Base-by-base conservation (phyloP, 352 stramenopile genomes). In the Blastocystis sp. region DNA sequence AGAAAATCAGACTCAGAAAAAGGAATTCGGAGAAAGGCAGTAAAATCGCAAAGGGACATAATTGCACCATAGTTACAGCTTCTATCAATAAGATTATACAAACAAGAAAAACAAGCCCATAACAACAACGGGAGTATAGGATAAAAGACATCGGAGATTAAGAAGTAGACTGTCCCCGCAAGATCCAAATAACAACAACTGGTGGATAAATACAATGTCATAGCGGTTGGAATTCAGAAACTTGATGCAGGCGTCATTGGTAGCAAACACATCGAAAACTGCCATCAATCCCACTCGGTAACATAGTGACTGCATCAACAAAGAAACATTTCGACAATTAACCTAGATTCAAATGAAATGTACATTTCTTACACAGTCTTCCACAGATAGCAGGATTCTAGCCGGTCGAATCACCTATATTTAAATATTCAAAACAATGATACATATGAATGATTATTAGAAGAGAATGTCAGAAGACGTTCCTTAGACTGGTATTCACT, bases 41-140 rank as follows among this genome's bases (percentile, higher is more conserved):
- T 65, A 24, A 83, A 83, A n/a, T 83, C 71, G 35, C 71, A 83
- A 16, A 83, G 46, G 11, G 71, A 83, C 71, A 83, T 83, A 19
- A 83, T 51, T 16, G 52, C 37, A 3, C 42, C 71, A 43, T 83
- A 83, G 19, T 83, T 83, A 35, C 71, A 65, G 21, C 71, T 83
- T 24, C 71, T 83, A 66, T 3, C 7, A 3, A 37, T 63, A 43
- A 83, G 21, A 12, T 19, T 1, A 9, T 35, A 14, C 0, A 0
- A 27, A 24, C 14, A 39, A 39, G 29, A 32, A 1, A 24, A 1
- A 83, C 71, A 83, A 39, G 43, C 71, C 71, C 49, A 83, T 66
- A 11, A 83, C 42, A 46, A 83, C 58, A 12, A 83, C 71, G 6
- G 71, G 71, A 42, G 71, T 83, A 1, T 19, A 66, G 5, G 71